phyloP scores from a whole-genome alignment of 2,329 filamentous ascomycete genomes.

The Fusarium algeriense region DNA sequence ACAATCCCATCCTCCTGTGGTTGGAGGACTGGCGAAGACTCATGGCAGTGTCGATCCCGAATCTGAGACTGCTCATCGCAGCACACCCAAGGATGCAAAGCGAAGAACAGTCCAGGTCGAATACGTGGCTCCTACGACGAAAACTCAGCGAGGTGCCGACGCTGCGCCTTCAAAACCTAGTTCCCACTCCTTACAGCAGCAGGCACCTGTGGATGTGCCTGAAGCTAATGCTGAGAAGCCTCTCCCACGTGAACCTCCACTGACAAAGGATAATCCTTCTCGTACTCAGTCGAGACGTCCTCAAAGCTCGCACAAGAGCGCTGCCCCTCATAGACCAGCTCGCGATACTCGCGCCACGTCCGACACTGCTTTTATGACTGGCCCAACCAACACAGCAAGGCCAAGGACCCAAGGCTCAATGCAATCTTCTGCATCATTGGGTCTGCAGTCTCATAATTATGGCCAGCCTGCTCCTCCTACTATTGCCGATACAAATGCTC shows the following conservation, averaged over 20 bases:
- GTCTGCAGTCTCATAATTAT: conserved; percentile 74
- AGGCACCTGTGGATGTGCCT: conserved; percentile 58
- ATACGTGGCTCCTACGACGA: conserved; percentile 91
- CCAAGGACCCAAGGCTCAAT: conserved; percentile 88
- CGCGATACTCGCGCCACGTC: conserved; percentile 54
- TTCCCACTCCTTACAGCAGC: conserved; percentile 53
- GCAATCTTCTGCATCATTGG: conserved; percentile 76
- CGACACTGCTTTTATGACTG: conserved; percentile 60
- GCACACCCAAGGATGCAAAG: conserved; percentile 86
- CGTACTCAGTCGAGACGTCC: conserved; percentile 58
- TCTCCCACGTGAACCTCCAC: conserved; percentile 68
- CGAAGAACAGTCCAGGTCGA: conserved; percentile 96
- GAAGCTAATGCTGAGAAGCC: conserved; percentile 65
- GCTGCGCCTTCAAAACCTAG: conserved; percentile 43
- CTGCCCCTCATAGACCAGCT: conserved; percentile 43
- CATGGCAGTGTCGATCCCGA: conserved; percentile 80
- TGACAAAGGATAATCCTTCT: conserved; percentile 58
- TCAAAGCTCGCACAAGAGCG: conserved; percentile 60
- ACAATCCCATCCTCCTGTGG: conserved; percentile 59
- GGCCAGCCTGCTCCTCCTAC: conserved; percentile 89
- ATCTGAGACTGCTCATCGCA: conserved; percentile 66
- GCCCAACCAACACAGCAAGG: conserved; percentile 61
- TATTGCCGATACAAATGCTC: conserved; percentile 87
- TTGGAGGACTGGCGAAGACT: conserved; percentile 77
- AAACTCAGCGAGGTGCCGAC: conserved; percentile 78